Conservation (phyloP, 1,284 basidiomycete genomes). For the Heterobasidion occidentale region DNA sequence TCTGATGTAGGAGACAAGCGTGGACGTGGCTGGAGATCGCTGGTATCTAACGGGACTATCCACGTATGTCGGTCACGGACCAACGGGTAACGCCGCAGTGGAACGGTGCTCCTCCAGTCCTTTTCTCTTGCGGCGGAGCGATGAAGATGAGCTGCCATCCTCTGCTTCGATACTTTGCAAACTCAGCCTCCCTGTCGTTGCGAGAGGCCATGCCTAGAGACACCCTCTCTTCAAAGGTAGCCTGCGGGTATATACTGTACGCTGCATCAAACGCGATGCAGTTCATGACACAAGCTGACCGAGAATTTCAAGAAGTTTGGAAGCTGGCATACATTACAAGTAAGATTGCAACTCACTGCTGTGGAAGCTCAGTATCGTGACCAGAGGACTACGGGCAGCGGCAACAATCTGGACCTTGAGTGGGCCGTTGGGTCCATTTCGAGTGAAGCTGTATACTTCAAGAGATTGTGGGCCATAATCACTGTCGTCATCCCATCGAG, state of each 20-base stretch:
- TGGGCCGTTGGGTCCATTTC: too few species aligned
- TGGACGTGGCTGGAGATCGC: background rate
- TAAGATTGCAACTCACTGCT: slow-evolving; percentile 26
- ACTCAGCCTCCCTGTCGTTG: background rate
- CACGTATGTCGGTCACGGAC: background rate
- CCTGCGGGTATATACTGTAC: slow-evolving; percentile 13
- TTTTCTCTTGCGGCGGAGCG: background rate
- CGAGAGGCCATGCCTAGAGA: background rate
- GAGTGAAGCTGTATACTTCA: too few species aligned
- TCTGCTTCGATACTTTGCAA: slow-evolving; percentile 19
- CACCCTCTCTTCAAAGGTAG: slow-evolving; percentile 11
- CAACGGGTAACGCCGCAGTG: background rate
- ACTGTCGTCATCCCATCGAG: background rate
- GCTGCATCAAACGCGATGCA: slow-evolving; percentile 11
- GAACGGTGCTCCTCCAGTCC: background rate
- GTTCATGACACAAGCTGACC: slow-evolving; percentile 16
- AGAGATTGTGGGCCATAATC: background rate
- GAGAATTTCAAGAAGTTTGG: too few species aligned
- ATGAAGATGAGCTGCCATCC: slow-evolving; percentile 17
- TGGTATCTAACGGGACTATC: background rate
- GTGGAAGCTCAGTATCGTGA: slow-evolving; percentile 33
- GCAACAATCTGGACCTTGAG: too few species aligned
- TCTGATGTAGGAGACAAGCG: background rate
- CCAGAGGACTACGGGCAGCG: slow-evolving; percentile 14
- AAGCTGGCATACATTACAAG: too few species aligned